A percentile compares a stretch with the other conserved stretches of the same genome.
Conservation (phyloP, 208 protist genomes). For the Wallacemonas collosoma region DNA sequence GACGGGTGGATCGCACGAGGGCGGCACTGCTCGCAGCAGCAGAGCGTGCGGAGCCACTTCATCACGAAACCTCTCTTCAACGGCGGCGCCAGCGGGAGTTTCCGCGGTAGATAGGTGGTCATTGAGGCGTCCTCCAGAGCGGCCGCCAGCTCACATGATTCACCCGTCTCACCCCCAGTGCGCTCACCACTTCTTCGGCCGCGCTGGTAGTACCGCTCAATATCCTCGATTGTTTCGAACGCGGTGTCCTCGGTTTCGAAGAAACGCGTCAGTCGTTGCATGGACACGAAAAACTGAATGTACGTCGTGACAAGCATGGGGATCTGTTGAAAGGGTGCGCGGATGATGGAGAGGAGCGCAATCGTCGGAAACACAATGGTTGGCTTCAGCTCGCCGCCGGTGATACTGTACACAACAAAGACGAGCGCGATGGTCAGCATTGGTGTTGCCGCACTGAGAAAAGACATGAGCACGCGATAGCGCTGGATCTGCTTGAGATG, state of each 20-base stretch:
- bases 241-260: slow-evolving; percentile 53
- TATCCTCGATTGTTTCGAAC: slow-evolving; percentile 29
- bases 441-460: slow-evolving; percentile 59
- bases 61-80: slow-evolving; percentile 19
- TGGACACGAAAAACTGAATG: slow-evolving; percentile 75
- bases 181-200: slow-evolving; percentile 9
- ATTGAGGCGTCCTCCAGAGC: slow-evolving; percentile 47
- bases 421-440: slow-evolving; percentile 59
- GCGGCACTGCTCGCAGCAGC: slow-evolving; percentile 30
- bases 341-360: slow-evolving; percentile 27
- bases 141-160: slow-evolving; percentile 35
- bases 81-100: slow-evolving; percentile 45
- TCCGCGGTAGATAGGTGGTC: slow-evolving; percentile 56
- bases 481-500: slow-evolving; percentile 42
- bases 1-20: slow-evolving; percentile 16
- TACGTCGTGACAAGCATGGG: slow-evolving; percentile 61
- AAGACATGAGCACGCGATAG: slow-evolving; percentile 30
- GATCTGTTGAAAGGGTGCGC: slow-evolving; percentile 72
- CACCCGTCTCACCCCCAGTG: neutral
- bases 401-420: slow-evolving; percentile 49
- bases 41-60: slow-evolving; percentile 23
- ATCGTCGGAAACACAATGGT: slow-evolving; percentile 57
- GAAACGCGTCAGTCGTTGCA: slow-evolving; percentile 72
- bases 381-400: slow-evolving; percentile 60
- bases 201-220: slow-evolving; percentile 25